Percentiles rank a stretch among this genome's conserved stretches.
phyloP scores from a whole-genome alignment of 768 basidiomycete species.

The Hydnum rufescens region DNA sequence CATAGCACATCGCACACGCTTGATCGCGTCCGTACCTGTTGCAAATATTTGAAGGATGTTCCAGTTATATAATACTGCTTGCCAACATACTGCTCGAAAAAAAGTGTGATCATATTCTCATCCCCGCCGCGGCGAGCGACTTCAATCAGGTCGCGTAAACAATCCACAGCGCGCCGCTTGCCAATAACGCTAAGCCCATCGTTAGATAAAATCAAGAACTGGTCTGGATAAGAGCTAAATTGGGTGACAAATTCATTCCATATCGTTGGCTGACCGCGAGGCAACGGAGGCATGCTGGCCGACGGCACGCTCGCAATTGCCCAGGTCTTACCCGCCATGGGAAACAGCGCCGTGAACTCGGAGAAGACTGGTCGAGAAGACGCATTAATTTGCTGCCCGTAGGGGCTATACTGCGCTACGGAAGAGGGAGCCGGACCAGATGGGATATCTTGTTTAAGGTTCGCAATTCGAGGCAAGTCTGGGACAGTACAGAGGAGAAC shows the following conservation, averaged over 20 bases:
- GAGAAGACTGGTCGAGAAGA: constrained; percentile 21
- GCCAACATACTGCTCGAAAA: constrained; percentile 63
- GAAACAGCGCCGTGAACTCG: constrained; percentile 58
- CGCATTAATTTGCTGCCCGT: not conserved
- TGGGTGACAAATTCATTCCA: constrained; percentile 66
- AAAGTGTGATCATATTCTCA: constrained; percentile 62
- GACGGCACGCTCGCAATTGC: constrained; percentile 30
- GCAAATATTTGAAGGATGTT: not conserved
- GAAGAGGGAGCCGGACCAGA: not conserved
- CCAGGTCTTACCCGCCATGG: constrained; percentile 71
- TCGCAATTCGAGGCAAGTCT: constrained; percentile 51
- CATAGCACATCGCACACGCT: constrained; percentile 79
- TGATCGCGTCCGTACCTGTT: constrained; percentile 77
- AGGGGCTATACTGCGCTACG: not conserved
- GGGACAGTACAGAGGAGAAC: constrained; percentile 57
- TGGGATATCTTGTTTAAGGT: not conserved
- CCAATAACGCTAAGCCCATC: constrained; percentile 63
- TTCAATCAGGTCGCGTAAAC: constrained; percentile 63
- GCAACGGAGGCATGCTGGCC: constrained; percentile 18
- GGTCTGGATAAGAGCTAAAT: constrained; percentile 48
- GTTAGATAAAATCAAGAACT: constrained; percentile 80
- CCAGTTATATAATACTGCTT: too few relatives aligned
- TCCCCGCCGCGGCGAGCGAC: constrained; percentile 31
- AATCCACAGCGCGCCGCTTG: constrained; percentile 72
- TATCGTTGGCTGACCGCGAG: constrained; percentile 12